These are phyloP conservation scores for Naganishia kalamii DNA, from an alignment of 768 basidiomycete species.

Conservation along the genomic window DNA sequence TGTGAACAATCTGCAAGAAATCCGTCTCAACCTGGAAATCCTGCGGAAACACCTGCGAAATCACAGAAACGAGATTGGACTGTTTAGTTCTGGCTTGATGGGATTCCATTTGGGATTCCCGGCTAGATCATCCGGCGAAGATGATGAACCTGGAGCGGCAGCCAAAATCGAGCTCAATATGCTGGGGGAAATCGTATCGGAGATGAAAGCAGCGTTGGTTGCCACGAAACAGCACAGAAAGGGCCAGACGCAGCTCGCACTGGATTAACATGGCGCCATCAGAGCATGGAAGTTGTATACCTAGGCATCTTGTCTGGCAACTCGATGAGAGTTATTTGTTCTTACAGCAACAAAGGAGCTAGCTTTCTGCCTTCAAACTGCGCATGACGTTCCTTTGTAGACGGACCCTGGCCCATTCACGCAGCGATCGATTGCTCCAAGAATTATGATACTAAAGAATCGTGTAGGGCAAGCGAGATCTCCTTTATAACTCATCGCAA, in stretches of 20 bases:
- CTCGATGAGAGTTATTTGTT: not conserved
- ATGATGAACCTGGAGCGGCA: not conserved
- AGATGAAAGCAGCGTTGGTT: constrained; percentile 5
- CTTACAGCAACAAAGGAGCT: too few relatives aligned
- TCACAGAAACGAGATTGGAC: constrained; percentile 21
- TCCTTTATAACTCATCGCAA: too few relatives aligned
- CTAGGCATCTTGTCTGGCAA: not conserved
- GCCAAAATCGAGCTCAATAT: constrained; percentile 8
- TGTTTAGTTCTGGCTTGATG: constrained; percentile 18
- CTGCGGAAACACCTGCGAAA: constrained; percentile 8
- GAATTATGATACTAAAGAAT: too few relatives aligned
- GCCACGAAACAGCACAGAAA: constrained; percentile 8
- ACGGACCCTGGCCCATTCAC: too few relatives aligned
- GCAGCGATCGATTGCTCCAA: too few relatives aligned
- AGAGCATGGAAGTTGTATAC: not conserved
- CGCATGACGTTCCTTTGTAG: too few relatives aligned
- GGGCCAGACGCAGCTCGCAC: not conserved
- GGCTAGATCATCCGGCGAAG: constrained; percentile 1
- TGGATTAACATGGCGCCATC: not conserved
- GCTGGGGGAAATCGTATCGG: constrained; percentile 4
- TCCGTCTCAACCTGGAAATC: constrained; percentile 19
- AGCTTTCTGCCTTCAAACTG: too few relatives aligned
- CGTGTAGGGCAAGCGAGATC: too few relatives aligned
- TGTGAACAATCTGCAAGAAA: constrained; percentile 19
- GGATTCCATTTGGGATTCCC: constrained; percentile 24